Evolutionary conservation across 2,329 filamentous ascomycete species (phyloP).

Genomic region (Metarhizium robertsii): DNA sequence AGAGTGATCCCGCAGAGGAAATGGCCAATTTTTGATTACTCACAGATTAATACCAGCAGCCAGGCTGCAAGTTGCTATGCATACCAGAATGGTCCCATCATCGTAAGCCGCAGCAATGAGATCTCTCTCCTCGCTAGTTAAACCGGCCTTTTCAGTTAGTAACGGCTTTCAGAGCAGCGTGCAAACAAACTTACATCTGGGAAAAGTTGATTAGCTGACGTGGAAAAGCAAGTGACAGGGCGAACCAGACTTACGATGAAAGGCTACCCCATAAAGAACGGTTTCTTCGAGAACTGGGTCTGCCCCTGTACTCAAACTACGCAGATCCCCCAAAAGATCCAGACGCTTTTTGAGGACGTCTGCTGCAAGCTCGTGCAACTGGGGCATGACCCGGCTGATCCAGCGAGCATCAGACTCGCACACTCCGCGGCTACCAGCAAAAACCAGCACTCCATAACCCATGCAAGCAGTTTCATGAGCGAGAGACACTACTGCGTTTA

Average conservation of each 20-base stretch:
- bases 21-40: conserved; percentile 4
- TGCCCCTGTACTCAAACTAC: conserved; percentile 55
- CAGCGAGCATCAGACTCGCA: conserved; percentile 61
- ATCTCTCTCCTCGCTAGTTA: conserved; percentile 68
- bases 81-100: conserved; percentile 54
- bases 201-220: not conserved
- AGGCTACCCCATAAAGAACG: conserved; percentile 58
- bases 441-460: conserved; percentile 64
- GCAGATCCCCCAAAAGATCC: conserved; percentile 57
- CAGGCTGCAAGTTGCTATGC: conserved; percentile 69
- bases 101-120: conserved; percentile 65
- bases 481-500: conserved; percentile 63
- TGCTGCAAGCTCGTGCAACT: conserved; percentile 32
- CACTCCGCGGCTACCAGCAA: conserved; percentile 58
- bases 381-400: conserved; percentile 58
- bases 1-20: conserved; percentile 1
- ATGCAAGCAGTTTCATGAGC: conserved; percentile 58
- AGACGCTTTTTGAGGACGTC: conserved; percentile 46
- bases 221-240: not conserved
- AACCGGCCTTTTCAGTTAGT: conserved; percentile 40
- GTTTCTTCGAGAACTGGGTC: conserved; percentile 58
- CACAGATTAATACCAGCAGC: conserved; percentile 73
- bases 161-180: not conserved
- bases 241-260: conserved; percentile 50
- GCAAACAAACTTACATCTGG: conserved; percentile 25